phyloP scores from a whole-genome alignment of 306 rosid genomes.

The Citrullus amarus region DNA sequence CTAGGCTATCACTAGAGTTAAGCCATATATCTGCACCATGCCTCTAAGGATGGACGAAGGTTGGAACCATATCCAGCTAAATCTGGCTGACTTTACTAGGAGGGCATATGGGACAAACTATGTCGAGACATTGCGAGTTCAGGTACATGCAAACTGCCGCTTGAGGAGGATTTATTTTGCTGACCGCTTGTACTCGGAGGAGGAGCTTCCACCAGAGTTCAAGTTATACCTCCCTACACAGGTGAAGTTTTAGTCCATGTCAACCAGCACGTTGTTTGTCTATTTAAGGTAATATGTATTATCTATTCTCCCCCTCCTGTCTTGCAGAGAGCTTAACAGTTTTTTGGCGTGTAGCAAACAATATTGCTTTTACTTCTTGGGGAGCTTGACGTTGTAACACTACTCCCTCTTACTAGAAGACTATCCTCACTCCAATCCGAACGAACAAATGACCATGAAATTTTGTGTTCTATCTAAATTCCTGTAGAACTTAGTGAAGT shows the following conservation, averaged over 20 bases:
- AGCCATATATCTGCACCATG: conserved; percentile 92
- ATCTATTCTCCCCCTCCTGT: not conserved
- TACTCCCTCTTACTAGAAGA: not conserved
- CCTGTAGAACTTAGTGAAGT: not conserved
- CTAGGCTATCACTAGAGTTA: conserved; percentile 71
- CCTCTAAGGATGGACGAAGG: conserved; percentile 85
- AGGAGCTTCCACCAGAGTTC: conserved; percentile 92
- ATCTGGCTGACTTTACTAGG: conserved; percentile 71
- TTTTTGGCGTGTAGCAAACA: not conserved
- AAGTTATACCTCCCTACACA: conserved; percentile 88
- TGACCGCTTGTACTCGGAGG: conserved; percentile 85
- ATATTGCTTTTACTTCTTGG: not conserved
- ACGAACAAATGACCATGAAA: not conserved
- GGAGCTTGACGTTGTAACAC: not conserved
- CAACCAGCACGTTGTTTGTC: not conserved
- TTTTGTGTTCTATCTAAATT: not conserved
- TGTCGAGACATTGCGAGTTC: conserved; percentile 89
- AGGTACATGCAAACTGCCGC: conserved; percentile 92
- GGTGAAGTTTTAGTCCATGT: conserved; percentile 19
- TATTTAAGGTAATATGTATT: not conserved
- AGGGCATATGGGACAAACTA: conserved; percentile 98
- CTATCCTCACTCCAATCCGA: not conserved
- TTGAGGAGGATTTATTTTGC: conserved; percentile 91
- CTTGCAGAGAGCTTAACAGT: conserved; percentile 28
- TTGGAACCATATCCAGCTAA: conserved; percentile 90